A percentile compares a stretch with the other conserved stretches of the same genome.
These are phyloP conservation scores for Catharanthus roseus DNA, from an alignment of 257 asterid species.

Conservation along the genomic window DNA sequence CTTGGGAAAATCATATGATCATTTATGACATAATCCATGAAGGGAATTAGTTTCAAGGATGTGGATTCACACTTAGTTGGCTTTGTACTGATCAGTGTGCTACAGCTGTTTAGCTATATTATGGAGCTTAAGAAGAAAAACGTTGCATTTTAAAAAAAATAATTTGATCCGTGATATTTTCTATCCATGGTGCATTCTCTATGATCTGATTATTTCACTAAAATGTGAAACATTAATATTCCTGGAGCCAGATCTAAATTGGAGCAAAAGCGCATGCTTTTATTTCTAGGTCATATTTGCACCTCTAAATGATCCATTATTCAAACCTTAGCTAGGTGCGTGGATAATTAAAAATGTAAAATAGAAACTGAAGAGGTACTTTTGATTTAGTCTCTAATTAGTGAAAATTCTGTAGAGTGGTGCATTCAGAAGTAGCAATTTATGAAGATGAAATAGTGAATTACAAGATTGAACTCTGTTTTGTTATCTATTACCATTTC, in stretches of 20 bases:
- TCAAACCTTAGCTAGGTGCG: neutral
- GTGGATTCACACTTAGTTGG: neutral
- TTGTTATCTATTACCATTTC: neutral
- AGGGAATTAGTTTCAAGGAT: neutral
- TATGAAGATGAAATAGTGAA: neutral
- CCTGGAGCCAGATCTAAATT: neutral
- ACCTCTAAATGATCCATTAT: neutral
- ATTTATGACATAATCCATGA: neutral
- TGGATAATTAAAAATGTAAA: neutral
- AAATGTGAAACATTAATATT: neutral
- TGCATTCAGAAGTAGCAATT: neutral
- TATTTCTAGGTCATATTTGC: neutral
- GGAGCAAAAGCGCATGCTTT: neutral
- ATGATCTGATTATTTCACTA: conserved; percentile 4
- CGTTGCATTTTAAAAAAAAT: neutral
- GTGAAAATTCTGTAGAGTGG: neutral
- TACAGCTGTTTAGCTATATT: neutral
- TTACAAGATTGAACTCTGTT: neutral
- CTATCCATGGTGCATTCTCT: neutral
- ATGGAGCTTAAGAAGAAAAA: neutral
- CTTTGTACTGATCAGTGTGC: neutral
- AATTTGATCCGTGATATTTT: neutral
- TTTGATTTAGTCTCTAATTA: neutral
- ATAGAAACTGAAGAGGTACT: neutral
- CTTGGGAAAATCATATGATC: neutral